These are phyloP conservation scores for Irpex sp. DNA, from an alignment of 1,284 basidiomycete genomes.

Conservation along the genomic window DNA sequence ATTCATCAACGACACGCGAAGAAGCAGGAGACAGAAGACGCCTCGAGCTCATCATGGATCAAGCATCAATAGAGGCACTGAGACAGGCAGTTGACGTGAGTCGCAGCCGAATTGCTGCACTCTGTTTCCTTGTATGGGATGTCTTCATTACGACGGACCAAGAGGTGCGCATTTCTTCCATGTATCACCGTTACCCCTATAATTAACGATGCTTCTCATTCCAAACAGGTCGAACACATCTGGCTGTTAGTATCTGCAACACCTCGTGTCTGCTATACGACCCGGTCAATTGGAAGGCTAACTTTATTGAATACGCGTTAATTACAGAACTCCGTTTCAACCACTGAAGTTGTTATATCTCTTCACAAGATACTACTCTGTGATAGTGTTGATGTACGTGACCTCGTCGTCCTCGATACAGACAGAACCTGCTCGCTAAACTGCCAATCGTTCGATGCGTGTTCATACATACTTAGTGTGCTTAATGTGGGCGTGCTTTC, in stretches of 20 bases:
- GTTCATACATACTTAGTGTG: conserved; percentile 12
- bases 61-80: conserved; percentile 5
- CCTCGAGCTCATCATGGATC: conserved; percentile 7
- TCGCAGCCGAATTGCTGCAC: conserved; percentile 14
- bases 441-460: not conserved
- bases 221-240: conserved; percentile 15
- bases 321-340: conserved; percentile 22
- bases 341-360: conserved; percentile 24
- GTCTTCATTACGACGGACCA: conserved; percentile 35
- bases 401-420: conserved; percentile 2
- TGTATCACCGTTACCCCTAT: not conserved
- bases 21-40: too few relatives aligned
- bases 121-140: conserved; percentile 34
- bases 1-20: too few relatives aligned
- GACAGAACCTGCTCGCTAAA: not conserved
- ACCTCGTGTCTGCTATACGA: not conserved
- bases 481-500: conserved; percentile 18
- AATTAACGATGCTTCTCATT: not conserved
- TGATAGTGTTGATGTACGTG: conserved; percentile 24
- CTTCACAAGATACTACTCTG: conserved; percentile 25
- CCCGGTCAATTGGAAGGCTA: not conserved
- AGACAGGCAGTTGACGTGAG: conserved; percentile 13
- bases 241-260: conserved; percentile 14
- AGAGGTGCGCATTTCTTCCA: conserved; percentile 26
- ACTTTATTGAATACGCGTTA: not conserved